Conservation (phyloP, 78 protist species). For the Andalucia godoyi region DNA sequence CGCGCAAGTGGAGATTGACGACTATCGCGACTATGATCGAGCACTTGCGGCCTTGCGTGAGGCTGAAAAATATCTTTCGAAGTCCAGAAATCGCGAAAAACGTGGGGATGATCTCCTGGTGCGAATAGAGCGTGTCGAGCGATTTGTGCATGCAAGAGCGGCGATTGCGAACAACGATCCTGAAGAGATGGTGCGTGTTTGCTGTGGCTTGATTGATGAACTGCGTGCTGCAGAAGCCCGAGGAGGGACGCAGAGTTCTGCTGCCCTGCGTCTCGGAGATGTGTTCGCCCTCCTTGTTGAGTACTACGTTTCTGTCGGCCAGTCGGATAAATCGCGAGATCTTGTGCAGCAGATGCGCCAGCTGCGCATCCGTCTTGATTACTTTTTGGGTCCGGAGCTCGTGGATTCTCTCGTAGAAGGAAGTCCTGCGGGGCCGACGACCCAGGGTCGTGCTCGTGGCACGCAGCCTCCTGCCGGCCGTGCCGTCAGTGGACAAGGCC, state of each 20-base stretch:
- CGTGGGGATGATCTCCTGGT: not conserved
- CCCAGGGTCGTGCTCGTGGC: no score
- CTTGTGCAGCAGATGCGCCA: conserved; percentile 20
- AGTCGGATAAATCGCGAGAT: conserved; percentile 8
- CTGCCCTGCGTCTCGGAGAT: conserved; percentile 44
- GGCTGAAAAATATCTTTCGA: conserved; percentile 15
- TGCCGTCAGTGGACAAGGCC: no score
- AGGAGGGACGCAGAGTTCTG: conserved; percentile 1
- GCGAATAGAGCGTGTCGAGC: conserved; percentile 16
- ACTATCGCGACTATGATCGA: conserved; percentile 64
- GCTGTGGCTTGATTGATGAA: not conserved
- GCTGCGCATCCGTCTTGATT: conserved; percentile 12
- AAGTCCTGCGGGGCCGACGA: no score
- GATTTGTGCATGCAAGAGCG: conserved; percentile 26
- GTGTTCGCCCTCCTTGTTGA: conserved; percentile 44
- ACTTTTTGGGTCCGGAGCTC: conserved; percentile 17
- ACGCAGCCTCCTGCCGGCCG: no score
- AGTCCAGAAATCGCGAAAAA: not conserved
- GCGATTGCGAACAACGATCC: not conserved
- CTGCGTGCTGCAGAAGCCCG: not conserved
- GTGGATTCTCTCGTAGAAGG: not conserved
- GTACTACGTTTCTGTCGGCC: not conserved
- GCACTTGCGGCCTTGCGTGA: conserved; percentile 52
- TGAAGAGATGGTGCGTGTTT: conserved; percentile 13
- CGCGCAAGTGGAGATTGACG: conserved; percentile 65